A percentile compares a stretch with the other conserved stretches of the same genome.
phyloP scores from a whole-genome alignment of 257 asterid species.

The Salvia rosmarinus region DNA sequence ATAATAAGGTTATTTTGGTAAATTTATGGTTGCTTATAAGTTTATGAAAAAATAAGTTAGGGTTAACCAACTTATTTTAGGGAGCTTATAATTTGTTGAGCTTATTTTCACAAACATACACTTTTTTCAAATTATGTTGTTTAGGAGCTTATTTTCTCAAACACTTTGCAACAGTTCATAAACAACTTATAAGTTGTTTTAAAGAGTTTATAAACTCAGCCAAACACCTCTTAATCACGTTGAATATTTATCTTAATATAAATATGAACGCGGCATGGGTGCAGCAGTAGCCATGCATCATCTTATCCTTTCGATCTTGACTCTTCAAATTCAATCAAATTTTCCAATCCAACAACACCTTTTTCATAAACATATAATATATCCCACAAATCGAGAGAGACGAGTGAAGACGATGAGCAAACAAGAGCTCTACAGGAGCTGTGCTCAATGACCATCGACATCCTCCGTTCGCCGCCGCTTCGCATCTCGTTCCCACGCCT shows the following conservation, averaged over 20 bases:
- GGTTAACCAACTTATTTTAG: too few species aligned
- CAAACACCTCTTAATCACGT: too few species aligned
- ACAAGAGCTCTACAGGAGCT: slow-evolving; percentile 48
- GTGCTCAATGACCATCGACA: slow-evolving; percentile 49
- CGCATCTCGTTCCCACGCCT: slow-evolving; percentile 40
- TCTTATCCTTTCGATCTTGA: slow-evolving; percentile 37
- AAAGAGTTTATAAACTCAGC: too few species aligned
- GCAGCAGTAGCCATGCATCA: not conserved
- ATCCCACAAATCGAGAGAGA: slow-evolving; percentile 5
- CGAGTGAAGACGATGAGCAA: slow-evolving; percentile 44
- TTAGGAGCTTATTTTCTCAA: too few species aligned
- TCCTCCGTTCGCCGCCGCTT: slow-evolving; percentile 49
- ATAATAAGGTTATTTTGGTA: too few species aligned
- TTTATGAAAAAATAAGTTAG: too few species aligned
- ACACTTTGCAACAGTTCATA: too few species aligned
- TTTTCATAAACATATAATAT: not conserved
- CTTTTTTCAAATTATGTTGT: too few species aligned
- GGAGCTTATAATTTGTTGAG: too few species aligned
- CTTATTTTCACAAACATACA: too few species aligned
- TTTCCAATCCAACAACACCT: not conserved
- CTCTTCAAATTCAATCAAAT: slow-evolving; percentile 7
- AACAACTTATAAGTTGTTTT: too few species aligned
- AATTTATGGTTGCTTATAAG: too few species aligned
- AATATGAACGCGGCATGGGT: slow-evolving; percentile 20
- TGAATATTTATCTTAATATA: not conserved